Base-by-base conservation (phyloP, 208 protist species). In the Leishmania gerbilli region DNA sequence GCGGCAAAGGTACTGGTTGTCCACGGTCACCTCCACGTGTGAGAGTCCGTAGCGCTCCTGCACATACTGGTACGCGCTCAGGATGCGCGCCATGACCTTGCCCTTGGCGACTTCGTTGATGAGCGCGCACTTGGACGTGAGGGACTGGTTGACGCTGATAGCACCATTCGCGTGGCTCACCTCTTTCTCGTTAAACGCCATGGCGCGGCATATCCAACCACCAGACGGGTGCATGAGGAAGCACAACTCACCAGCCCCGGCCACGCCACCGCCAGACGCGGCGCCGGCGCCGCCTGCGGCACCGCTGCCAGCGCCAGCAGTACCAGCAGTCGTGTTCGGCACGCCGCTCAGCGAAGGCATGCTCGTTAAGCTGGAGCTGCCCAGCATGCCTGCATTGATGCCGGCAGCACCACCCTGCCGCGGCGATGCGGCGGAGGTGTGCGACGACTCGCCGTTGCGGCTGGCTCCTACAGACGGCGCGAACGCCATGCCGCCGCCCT, bases 81-180 rank as follows among this genome's bases (percentile, higher is more conserved):
- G 64, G 37, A 95, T 85, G 69, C 87, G 87, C 31, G 89, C 91
- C 79, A 91, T 89, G 4, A 89, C 81, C 24, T 87, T 91, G 40
- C 90, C 90, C 76, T 96, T 95, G 42, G 92, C 89, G 31, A 92
- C 88, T 65, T 97, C 90, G 82, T 95, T 96, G 27, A 97, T 88
- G 31, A 96, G 83, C 19, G 87, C 71, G 71, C 89, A 94, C 71
- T 89, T 86, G 15, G 81, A 82, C n/a, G 87, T 91, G 75, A 96
- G 87, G 9, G 88, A 83, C 58, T 94, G 89, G 75, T 88, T 88
- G 3, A 97, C 91, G 82, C 94, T 97, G 80, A 97, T 93, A 40
- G 92, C 94, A 40, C 92, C 92, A 86, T 85, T 94, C 55, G 89
- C 83, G 81, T 95, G 86, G 37, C 79, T 77, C 27, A 89, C 86